Conservation (phyloP, 1,284 basidiomycete genomes). For the Vanrija pseudolonga region DNA sequence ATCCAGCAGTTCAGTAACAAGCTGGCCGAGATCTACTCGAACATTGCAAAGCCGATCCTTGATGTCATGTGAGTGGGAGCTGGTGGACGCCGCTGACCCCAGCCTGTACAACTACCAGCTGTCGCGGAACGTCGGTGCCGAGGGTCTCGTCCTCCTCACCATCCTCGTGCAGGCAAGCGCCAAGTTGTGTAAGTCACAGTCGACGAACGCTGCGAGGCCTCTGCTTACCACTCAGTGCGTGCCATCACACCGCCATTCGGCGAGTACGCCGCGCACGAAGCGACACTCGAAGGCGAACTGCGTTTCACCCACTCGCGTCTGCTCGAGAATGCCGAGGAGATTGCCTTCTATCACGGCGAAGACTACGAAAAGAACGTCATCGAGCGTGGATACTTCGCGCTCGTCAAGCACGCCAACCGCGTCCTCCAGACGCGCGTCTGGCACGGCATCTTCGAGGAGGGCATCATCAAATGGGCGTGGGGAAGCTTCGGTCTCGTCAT, state of each 20-base stretch:
- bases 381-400: conserved; percentile 82
- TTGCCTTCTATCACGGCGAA: conserved; percentile 90
- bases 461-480: conserved; percentile 97
- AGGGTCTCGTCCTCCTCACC: conserved; percentile 81
- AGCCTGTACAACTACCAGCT: conserved; percentile 90
- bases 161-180: conserved; percentile 79
- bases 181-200: conserved; percentile 30
- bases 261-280: conserved; percentile 70
- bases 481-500: conserved; percentile 88
- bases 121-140: conserved; percentile 88
- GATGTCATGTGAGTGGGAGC: conserved; percentile 59
- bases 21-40: conserved; percentile 90
- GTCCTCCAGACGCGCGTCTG: conserved; percentile 79
- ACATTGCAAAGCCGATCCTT: conserved; percentile 86
- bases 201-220: conserved; percentile 46
- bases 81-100: conserved; percentile 46
- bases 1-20: conserved; percentile 89
- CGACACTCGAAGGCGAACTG: conserved; percentile 81
- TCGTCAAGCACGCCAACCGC: conserved; percentile 83
- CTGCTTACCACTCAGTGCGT: conserved; percentile 57
- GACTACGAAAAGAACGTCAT: conserved; percentile 88
- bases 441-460: conserved; percentile 90
- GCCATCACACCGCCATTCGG: conserved; percentile 91
- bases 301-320: conserved; percentile 92
- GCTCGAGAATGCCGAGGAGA: conserved; percentile 88